Conservation (phyloP, 495 filamentous ascomycete genomes). For the Trichoderma orchidacearum region DNA sequence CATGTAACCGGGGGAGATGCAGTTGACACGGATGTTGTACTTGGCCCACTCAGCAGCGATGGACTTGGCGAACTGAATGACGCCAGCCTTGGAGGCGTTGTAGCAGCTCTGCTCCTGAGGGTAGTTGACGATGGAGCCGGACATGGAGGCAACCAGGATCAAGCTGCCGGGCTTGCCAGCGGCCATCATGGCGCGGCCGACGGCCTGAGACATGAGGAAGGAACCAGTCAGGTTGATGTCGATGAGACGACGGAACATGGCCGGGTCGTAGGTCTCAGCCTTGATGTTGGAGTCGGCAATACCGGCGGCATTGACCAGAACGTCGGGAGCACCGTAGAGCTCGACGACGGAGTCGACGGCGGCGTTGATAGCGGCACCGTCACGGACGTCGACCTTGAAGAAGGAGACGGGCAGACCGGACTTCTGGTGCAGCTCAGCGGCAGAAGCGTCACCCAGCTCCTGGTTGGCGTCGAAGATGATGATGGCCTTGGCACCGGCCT, state of each 20-base stretch:
- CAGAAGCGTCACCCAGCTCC: constrained; percentile 54
- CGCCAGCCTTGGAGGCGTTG: constrained; percentile 69
- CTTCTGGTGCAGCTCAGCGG: constrained; percentile 49
- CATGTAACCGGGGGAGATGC: constrained; percentile 70
- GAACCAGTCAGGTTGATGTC: constrained; percentile 67
- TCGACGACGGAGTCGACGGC: constrained; percentile 45
- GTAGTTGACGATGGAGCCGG: constrained; percentile 64
- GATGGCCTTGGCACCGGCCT: constrained; percentile 58
- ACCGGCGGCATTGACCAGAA: constrained; percentile 72
- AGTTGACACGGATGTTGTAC: constrained; percentile 62
- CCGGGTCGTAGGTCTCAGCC: constrained; percentile 40
- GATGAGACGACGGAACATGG: constrained; percentile 59
- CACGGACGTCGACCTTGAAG: constrained; percentile 66
- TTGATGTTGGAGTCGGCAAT: constrained; percentile 57
- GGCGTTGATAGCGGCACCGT: constrained; percentile 45
- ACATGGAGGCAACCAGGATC: constrained; percentile 66
- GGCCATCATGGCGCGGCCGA: constrained; percentile 51
- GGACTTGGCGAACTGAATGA: constrained; percentile 62
- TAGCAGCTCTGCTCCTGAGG: constrained; percentile 69
- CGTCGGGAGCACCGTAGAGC: constrained; percentile 51
- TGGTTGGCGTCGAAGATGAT: constrained; percentile 64
- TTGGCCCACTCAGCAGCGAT: constrained; percentile 72
- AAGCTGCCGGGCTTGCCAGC: constrained; percentile 53
- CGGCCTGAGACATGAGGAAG: constrained; percentile 53
- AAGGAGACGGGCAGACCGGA: constrained; percentile 59